Base-by-base conservation (phyloP, 768 basidiomycete genomes). In the Lactarius tabidus region DNA sequence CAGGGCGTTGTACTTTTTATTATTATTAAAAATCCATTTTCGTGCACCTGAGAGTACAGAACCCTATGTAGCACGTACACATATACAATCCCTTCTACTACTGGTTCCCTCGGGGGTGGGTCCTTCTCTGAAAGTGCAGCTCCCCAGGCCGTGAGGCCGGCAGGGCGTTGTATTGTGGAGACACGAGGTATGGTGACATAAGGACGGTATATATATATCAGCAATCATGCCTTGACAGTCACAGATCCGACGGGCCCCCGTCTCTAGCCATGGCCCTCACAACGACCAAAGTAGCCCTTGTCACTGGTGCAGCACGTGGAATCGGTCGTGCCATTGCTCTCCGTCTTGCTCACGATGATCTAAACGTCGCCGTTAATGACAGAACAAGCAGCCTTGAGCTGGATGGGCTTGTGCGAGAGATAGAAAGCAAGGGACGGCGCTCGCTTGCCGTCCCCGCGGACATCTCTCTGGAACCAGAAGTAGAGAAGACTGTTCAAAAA, bases 261-360 rank as follows among this genome's bases (percentile, higher is more conserved):
- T 15, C 53, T 17, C 35, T 6, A 14, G 23, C 41, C 14, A 55
- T 56, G 35, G 6, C 53, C 41, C 10, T 35, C 4, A 23, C n/a
- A 8, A 58, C n/a, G 17, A 58, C 56, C 20, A 62, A 43, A 45
- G 70, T 71, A 12, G 71, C 70, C 35, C 60, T 71, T 17, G 63
- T 71, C 51, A 71, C 71, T 2, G 71, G 70, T 31, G 71, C 68
- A 20, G 71, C 71, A 33, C 66, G 68, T 31, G 71, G 68, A 12
- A 67, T 71, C 26, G 71, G 71, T 23, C 65, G 65, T 43, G 70
- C 59, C 6, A 66, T 71, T 35, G 71, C 71, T 14, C 66, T 71
- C 41, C 65, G 68, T n/a, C 68, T 71, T 29, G 68, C 71, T 18
- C 26, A 48, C 15, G 71, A 71, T 57, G 71, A 70, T 18, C 59